Conservation (phyloP, 2,329 filamentous ascomycete genomes). For the Tolypocladium amazonense region DNA sequence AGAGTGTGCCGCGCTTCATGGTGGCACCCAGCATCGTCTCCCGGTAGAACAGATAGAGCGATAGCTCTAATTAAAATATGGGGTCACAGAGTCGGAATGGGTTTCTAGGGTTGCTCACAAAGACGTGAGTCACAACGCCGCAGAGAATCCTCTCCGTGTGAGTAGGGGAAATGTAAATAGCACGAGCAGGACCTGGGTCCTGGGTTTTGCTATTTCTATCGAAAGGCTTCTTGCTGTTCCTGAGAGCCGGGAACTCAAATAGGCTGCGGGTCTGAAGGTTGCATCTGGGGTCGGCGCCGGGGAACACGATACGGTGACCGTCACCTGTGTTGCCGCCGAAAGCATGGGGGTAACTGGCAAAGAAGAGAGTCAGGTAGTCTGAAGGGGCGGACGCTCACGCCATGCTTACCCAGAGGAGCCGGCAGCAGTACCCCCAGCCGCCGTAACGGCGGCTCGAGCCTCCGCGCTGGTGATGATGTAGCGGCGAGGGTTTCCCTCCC, state of each 20-base stretch:
- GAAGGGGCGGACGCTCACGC: neutral
- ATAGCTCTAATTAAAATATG: neutral
- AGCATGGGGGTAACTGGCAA: neutral
- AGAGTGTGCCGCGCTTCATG: neutral
- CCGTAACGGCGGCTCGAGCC: neutral
- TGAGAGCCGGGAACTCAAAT: neutral
- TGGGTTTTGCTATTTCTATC: neutral
- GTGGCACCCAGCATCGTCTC: neutral
- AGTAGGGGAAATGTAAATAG: neutral
- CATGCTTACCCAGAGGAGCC: neutral
- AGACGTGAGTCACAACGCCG: neutral
- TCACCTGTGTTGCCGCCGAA: neutral
- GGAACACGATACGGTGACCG: neutral
- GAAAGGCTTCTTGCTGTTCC: neutral
- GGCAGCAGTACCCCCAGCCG: neutral
- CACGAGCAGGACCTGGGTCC: neutral
- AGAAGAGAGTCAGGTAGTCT: neutral
- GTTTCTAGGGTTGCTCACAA: neutral
- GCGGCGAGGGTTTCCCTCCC: neutral
- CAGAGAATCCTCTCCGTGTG: neutral
- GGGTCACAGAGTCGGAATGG: neutral
- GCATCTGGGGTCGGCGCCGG: neutral
- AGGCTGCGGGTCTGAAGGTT: neutral
- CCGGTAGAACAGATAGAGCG: neutral
- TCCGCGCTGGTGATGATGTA: neutral